Evolutionary conservation across 2,329 filamentous ascomycete species (phyloP), one percentile per base, ranked within the genome.

Genomic region (Chalara sp.): DNA sequence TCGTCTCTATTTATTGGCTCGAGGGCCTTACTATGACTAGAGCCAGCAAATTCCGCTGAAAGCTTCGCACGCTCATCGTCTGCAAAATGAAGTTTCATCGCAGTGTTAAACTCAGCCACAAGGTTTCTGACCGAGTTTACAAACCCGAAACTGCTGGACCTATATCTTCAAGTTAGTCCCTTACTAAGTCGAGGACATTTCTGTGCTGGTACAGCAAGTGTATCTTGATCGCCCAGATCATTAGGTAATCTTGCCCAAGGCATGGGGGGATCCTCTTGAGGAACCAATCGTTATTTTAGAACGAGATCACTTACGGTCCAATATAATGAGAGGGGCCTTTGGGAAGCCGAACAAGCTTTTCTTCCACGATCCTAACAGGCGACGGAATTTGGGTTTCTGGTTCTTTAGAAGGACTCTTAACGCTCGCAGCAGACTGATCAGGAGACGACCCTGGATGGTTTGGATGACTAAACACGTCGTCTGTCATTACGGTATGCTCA

Each of bases 121-220:
- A 65, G 59, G 37, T 59, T 60, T 46, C 62, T 54, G 12, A 62
- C 56, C 2, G 54, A 59, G 8, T 63, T 53, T 6, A 63, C 62
- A 40, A 65, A 65, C 10, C 61, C 61, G 49, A 65, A 63, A 7
- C 60, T 63, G 42, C 59, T 62, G 5, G 62, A 65, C 3, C 21
- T 21, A 21, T 21, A 21, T 21, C 21, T 21, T 21, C 2, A 21
- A 21, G 21, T 21, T 21, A 21, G 21, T 21, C 21, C 21, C 21
- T 21, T 21, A 21, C 21, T 21, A 21, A 21, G 21, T 21, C 21
- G 21, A 2, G 21, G 21, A 21, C 21, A 21, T 21, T 21, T 21
- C 21, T 21, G 21, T 21, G 21, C 21, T 21, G 21, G 3, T 21
- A 21, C 21, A 21, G 21, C 21, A 21, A 21, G 21, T 21, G 21